A percentile compares a stretch with the other conserved stretches of the same genome.
Evolutionary conservation across 805 yeast genomes (phyloP).

Genomic region (Candida ipomoeae): DNA sequence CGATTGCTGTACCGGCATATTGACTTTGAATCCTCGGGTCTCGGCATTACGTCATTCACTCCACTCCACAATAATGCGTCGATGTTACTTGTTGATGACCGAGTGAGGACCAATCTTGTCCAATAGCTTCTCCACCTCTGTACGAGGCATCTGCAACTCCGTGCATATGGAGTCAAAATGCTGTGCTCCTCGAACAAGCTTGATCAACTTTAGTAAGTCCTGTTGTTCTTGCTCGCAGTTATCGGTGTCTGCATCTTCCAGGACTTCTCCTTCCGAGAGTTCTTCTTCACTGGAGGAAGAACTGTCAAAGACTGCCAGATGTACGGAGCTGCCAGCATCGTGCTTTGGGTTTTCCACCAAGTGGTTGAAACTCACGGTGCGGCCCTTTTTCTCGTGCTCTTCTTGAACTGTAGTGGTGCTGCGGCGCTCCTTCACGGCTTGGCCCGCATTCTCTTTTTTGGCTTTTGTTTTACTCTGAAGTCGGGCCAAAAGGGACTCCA

Average conservation of each 20-base stretch:
- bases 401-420: constrained; percentile 9
- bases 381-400: constrained; percentile 17
- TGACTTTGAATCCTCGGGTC: background rate
- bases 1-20: too few relatives aligned
- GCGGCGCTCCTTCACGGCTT: background rate
- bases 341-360: constrained; percentile 13
- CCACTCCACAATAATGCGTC: background rate
- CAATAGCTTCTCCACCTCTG: constrained; percentile 50
- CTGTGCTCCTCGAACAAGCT: constrained; percentile 47
- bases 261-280: background rate
- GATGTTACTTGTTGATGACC: constrained; percentile 28
- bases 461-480: constrained; percentile 8
- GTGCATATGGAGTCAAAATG: constrained; percentile 69
- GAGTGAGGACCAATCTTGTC: constrained; percentile 34
- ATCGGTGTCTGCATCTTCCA: constrained; percentile 3
- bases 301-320: constrained; percentile 16
- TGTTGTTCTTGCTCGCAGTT: constrained; percentile 12
- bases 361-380: constrained; percentile 36
- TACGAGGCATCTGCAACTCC: constrained; percentile 52
- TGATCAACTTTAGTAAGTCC: constrained; percentile 36
- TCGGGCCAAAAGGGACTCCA: constrained; percentile 10
- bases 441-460: constrained; percentile 2
- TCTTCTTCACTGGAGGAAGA: constrained; percentile 14
- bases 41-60: background rate
- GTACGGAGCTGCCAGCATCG: constrained; percentile 4